These are phyloP conservation scores for Lolium rigidum DNA, from an alignment of 176 grass and related monocot genomes.

Conservation along the genomic window DNA sequence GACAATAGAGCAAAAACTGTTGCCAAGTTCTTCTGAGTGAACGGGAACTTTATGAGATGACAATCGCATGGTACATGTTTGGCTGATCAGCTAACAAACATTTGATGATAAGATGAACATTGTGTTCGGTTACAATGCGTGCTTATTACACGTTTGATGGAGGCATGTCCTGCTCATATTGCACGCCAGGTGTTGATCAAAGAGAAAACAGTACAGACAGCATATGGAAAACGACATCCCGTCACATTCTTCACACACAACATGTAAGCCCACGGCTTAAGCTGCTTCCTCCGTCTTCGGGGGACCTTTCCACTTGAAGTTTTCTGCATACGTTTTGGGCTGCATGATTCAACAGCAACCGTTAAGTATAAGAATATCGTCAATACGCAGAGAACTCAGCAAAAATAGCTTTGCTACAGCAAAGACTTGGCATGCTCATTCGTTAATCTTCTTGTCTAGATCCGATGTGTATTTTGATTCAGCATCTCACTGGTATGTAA, in stretches of 20 bases:
- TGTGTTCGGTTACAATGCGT: constrained; percentile 37
- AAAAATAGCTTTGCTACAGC: not conserved
- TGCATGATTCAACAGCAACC: constrained; percentile 46
- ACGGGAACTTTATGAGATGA: not conserved
- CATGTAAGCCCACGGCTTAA: constrained; percentile 35
- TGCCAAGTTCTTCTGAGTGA: not conserved
- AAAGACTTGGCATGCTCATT: not conserved
- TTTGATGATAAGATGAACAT: constrained; percentile 16
- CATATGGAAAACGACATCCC: constrained; percentile 22
- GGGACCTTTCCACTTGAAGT: constrained; percentile 97
- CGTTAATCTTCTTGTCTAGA: not conserved
- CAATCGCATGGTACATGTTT: not conserved
- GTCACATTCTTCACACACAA: not conserved
- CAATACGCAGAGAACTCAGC: not conserved
- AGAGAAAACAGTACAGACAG: constrained; percentile 20
- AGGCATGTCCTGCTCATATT: constrained; percentile 25
- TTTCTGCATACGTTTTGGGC: constrained; percentile 86
- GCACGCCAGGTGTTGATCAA: constrained; percentile 24
- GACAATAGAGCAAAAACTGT: not conserved
- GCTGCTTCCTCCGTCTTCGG: constrained; percentile 58
- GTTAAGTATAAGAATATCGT: not conserved
- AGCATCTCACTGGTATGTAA: not conserved
- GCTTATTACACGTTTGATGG: constrained; percentile 50
- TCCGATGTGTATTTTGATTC: not conserved
- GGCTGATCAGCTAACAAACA: constrained; percentile 9